Percentiles rank a stretch among this genome's conserved stretches.
phyloP scores from a whole-genome alignment of 2,329 filamentous ascomycete species.

The Myriosclerotinia duriaeana region DNA sequence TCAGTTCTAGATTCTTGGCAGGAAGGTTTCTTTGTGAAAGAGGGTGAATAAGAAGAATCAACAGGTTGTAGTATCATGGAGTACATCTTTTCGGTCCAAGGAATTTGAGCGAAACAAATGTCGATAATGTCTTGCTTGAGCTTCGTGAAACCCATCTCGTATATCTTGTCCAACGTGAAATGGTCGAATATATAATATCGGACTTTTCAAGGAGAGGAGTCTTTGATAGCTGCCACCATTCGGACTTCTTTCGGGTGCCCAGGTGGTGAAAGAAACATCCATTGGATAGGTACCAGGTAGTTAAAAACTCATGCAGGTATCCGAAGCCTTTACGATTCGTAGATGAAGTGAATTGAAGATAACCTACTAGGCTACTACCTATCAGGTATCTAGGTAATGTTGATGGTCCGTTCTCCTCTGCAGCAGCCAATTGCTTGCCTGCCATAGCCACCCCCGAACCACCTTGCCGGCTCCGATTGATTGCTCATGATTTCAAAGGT shows the following conservation, averaged over 20 bases:
- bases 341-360: background rate
- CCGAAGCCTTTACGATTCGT: background rate
- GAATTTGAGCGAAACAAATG: background rate
- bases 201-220: background rate
- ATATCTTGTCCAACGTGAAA: background rate
- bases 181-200: background rate
- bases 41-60: background rate
- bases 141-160: background rate
- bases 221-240: conserved; percentile 7
- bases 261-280: background rate
- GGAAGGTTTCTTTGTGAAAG: background rate
- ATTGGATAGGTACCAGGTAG: no score
- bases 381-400: no score
- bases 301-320: background rate
- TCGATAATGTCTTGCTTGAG: background rate
- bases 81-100: no score
- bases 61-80: no score
- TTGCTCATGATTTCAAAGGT: background rate
- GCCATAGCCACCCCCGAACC: background rate
- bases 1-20: background rate
- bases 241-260: conserved; percentile 10
- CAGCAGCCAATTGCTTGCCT: no score
- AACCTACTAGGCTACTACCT: no score
- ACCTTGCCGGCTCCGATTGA: background rate
- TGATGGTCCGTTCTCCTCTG: background rate